Conservation (phyloP, 305 asterid genomes). For the Fraxinus baroniana region DNA sequence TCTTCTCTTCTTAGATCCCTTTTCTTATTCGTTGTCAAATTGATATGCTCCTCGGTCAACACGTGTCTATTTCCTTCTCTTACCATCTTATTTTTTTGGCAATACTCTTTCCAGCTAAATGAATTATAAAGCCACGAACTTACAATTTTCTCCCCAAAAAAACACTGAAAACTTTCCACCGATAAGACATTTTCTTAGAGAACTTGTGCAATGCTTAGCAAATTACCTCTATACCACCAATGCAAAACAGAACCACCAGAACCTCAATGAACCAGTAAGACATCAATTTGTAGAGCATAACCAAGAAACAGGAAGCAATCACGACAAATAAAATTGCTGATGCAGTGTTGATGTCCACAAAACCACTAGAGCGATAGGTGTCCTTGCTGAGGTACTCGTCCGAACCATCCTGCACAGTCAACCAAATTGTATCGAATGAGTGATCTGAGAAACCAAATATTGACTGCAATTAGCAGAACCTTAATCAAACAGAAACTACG, state of each 20-base stretch:
- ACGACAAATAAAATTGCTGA: conserved; percentile 79
- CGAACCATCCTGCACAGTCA: conserved; percentile 64
- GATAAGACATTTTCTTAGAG: background rate
- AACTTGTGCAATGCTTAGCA: background rate
- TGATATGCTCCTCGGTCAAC: background rate
- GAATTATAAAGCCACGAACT: background rate
- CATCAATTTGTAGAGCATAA: conserved; percentile 93
- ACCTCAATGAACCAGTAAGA: conserved; percentile 81
- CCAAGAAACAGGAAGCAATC: conserved; percentile 85
- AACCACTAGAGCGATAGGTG: conserved; percentile 40
- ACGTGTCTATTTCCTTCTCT: background rate
- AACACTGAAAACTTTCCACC: background rate
- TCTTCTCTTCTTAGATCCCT: background rate
- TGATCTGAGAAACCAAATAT: conserved; percentile 12
- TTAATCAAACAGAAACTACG: background rate
- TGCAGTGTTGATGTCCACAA: conserved; percentile 68
- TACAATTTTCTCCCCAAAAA: background rate
- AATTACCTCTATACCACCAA: conserved; percentile 89
- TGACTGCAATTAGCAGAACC: conserved; percentile 3
- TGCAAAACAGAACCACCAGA: conserved; percentile 86
- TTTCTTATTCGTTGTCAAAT: background rate
- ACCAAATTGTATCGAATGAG: conserved; percentile 13
- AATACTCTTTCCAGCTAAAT: background rate
- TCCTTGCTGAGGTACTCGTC: conserved; percentile 49
- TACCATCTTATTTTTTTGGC: background rate